Evolutionary conservation across 352 stramenopile genomes (phyloP).

Genomic region (Sclerospora graminicola): DNA sequence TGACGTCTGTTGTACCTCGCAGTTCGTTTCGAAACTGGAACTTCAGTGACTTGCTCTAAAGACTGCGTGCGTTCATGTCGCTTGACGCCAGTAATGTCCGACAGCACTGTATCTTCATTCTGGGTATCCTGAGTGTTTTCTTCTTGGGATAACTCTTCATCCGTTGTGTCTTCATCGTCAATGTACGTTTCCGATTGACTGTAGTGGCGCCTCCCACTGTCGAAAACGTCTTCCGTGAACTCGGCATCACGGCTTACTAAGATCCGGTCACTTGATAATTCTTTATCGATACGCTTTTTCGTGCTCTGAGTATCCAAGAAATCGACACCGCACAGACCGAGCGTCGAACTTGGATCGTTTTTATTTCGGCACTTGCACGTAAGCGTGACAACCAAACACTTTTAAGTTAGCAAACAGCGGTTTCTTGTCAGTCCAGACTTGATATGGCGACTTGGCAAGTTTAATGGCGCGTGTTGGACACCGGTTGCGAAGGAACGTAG

Average conservation of each 20-base stretch:
- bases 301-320: background rate
- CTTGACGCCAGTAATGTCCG: background rate
- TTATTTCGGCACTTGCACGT: background rate
- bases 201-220: background rate
- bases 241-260: background rate
- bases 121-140: too few species aligned
- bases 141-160: background rate
- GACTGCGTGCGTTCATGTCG: background rate
- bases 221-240: background rate
- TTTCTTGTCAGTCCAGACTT: background rate
- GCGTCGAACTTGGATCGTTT: constrained; percentile 2
- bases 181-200: background rate
- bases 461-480: background rate
- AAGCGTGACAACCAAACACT: constrained; percentile 1
- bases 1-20: background rate
- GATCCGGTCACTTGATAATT: background rate
- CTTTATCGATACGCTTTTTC: background rate
- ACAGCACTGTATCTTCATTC: background rate
- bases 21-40: too few species aligned
- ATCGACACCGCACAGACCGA: background rate
- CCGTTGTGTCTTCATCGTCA: background rate
- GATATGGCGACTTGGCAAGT: background rate
- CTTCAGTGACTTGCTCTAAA: background rate
- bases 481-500: constrained; percentile 4
- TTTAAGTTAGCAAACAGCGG: background rate